Evolutionary conservation across 371 early-diverging fungal genomes (phyloP), one percentile per base, ranked within the genome.

Genomic region (Saksenaea vasiformis): DNA sequence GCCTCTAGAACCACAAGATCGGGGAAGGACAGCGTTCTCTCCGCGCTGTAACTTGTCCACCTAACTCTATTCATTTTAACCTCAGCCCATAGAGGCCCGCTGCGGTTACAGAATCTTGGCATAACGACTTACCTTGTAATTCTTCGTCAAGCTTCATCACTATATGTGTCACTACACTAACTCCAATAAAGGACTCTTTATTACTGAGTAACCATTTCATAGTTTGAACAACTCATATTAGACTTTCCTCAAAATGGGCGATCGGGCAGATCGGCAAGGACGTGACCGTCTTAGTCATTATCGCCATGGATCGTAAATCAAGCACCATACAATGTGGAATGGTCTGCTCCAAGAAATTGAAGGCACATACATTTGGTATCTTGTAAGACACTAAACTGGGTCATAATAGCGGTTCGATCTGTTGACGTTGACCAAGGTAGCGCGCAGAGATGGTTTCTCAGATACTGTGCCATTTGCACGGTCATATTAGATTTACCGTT

Each of bases 181-280:
- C 7, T 2, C 31, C 7, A 31, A 31, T 31, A 31, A 4, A 7
- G 31, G 7, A 31, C 4, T 2, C 7, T 31, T 31, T 7, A 31
- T 31, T 7, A 31, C 31, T 31, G 7, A 31, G 31, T 7, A 31
- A 31, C 4, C 7, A n/a, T 31, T 31, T 31, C 31, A 31, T 31
- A 31, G 31, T 31, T 31, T 31, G 31, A n/a, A 31, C 31, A 7
- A 2, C 31, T 31, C 7, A 4, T 31, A 7, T 31, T 31, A 31
- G 4, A 31, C 31, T 31, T 31, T 31, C 7, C 31, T 31, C 31
- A 31, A 31, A 4, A 31, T 19, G 51, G 44, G 14, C 22, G 51
- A 47, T 47, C 51, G 51, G 51, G n/a, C 51, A 47, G 51, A 47
- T 47, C 51, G 51, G 51, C 51, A 47, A 39, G 19, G 10, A 0